Percentiles rank a stretch among this genome's conserved stretches.
These are phyloP conservation scores for Pseudisothecium myosuroides DNA, from an alignment of 225 moss, liverwort and hornwort genomes.

Conservation along the genomic window DNA sequence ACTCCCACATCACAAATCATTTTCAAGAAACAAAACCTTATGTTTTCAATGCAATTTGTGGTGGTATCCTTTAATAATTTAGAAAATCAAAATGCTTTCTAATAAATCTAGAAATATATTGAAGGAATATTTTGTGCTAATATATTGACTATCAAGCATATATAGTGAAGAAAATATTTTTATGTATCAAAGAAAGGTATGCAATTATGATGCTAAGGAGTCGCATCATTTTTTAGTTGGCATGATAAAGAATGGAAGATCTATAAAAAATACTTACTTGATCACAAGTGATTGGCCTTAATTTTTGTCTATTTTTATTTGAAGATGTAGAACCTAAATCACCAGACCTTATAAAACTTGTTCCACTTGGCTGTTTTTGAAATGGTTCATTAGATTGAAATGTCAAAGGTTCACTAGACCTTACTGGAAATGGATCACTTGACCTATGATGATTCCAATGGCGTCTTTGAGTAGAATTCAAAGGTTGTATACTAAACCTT, in stretches of 20 bases:
- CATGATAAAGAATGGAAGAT: too few species aligned
- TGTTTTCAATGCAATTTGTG: background rate
- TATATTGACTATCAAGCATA: background rate
- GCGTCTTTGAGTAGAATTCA: background rate
- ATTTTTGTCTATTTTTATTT: slow-evolving; percentile 6
- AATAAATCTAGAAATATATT: too few species aligned
- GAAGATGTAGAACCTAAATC: slow-evolving; percentile 11
- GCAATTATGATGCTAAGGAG: background rate
- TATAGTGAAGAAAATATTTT: background rate
- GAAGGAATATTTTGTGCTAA: background rate
- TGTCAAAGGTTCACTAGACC: background rate
- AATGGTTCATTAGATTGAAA: background rate
- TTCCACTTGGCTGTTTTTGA: background rate
- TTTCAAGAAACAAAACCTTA: background rate
- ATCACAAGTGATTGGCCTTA: slow-evolving; percentile 4
- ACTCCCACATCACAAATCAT: background rate
- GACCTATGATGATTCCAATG: background rate
- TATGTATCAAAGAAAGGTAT: rapidly evolving
- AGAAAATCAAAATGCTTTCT: too few species aligned
- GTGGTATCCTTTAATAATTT: too few species aligned
- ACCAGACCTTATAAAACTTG: background rate
- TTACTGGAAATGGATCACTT: background rate
- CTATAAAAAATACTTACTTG: background rate
- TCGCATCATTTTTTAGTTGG: background rate
- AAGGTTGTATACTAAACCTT: background rate